A percentile compares a stretch with the other conserved stretches of the same genome.
Evolutionary conservation across 768 basidiomycete genomes (phyloP).

Genomic region (Boletus rex-veris): DNA sequence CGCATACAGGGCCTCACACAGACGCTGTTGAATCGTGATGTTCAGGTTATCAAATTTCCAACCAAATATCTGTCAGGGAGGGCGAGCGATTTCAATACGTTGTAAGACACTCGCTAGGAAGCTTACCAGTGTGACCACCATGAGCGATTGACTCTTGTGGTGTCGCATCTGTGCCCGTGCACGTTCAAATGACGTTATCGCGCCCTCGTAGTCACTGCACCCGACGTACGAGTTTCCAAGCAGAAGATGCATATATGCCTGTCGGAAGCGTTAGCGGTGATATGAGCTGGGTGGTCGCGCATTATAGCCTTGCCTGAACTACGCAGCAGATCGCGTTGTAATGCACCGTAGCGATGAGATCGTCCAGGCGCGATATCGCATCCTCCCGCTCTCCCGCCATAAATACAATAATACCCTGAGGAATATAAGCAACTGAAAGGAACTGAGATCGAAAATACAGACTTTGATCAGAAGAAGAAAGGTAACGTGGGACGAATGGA

Average conservation of each 20-base stretch:
- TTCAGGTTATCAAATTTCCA: constrained; percentile 1
- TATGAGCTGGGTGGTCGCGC: no score
- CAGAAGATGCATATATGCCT: background rate
- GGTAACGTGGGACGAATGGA: no score
- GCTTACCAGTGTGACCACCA: constrained; percentile 6
- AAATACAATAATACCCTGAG: background rate
- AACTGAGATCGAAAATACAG: background rate
- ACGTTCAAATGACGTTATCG: background rate
- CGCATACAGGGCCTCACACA: background rate
- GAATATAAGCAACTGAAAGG: background rate
- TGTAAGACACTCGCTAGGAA: no score
- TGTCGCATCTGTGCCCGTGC: background rate
- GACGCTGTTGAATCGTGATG: background rate
- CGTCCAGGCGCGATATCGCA: background rate
- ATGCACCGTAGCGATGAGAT: background rate
- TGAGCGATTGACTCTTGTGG: background rate
- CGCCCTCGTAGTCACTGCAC: background rate
- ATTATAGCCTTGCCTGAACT: background rate
- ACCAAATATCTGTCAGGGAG: background rate
- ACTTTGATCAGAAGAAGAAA: background rate
- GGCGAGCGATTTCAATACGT: background rate
- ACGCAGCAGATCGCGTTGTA: background rate
- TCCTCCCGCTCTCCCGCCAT: background rate
- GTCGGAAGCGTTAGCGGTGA: background rate
- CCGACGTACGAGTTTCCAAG: background rate